Evolutionary conservation across 257 asterid species (phyloP), one percentile per base, ranked within the genome.

Genomic region (Agastache rugosa): DNA sequence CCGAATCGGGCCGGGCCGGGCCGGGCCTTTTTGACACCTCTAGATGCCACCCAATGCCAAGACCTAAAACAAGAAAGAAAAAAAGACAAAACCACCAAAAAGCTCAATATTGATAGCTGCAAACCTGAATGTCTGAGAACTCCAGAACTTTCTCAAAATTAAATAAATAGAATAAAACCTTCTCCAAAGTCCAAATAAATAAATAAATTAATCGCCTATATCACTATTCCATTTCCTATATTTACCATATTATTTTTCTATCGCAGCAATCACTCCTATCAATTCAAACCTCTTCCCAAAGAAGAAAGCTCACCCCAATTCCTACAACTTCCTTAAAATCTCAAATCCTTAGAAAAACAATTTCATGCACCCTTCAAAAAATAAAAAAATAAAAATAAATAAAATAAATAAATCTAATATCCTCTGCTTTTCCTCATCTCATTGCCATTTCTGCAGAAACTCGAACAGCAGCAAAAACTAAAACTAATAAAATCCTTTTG

Each of bases 111-210:
- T 50, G 45, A 25, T 41, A 61, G 69, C 59, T 59, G 74, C 78
- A 41, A 25, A 45, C 48, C 77, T 17, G 8, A 62, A 15, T 6
- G 8, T 8, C 72, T 47, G 29, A 56, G 56, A 82, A 71, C 75
- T 84, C 89, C 41, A 86, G 89, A 88, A 83, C 82, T 54, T 88
- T 88, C 93, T 25, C 0, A 14, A 15, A 15, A 54, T 55, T 50
- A 53, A 34, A 2, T 16, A 15, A 19, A 14, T 2, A 1, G 11
- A 56, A 39, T n/a, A 34, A 9, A 15, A 6, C 3, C 11, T 14
- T 61, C 14, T 31, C 7, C 37, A 29, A 29, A 29, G 5, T 31
- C 8, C 27, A 31, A 61, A 61, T 31, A 60, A 29, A n/a, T n/a
- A 60, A 15, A 55, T 22, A 7, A 29, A 29, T 27, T 14, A 27